Evolutionary conservation across 78 protist species (phyloP).

Genomic region (Dictyostelium citrinum): DNA sequence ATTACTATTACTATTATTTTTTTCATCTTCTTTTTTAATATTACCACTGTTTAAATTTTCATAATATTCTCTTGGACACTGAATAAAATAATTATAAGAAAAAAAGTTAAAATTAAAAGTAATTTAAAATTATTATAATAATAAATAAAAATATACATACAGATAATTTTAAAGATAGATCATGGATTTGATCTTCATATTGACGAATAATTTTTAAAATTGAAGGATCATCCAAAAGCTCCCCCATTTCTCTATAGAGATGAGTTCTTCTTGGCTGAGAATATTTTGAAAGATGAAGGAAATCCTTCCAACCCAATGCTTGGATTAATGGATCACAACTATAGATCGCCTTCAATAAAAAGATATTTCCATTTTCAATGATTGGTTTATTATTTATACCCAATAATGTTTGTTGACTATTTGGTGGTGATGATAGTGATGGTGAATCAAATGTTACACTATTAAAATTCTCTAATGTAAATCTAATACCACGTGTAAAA

Average conservation of each 20-base stretch:
- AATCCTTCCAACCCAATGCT: slow-evolving; percentile 41
- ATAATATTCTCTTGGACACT: slow-evolving; percentile 47
- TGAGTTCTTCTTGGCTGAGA: background rate
- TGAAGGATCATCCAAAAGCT: background rate
- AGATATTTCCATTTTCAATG: slow-evolving; percentile 21
- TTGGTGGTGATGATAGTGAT: background rate
- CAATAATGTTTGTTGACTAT: background rate
- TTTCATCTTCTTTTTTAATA: background rate
- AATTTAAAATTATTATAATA: background rate
- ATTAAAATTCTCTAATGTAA: slow-evolving; percentile 30
- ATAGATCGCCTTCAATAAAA: slow-evolving; percentile 13
- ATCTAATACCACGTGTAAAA: slow-evolving; percentile 7
- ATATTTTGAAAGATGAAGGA: slow-evolving; percentile 28
- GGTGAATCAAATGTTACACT: background rate
- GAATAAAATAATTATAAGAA: background rate
- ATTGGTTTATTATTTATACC: background rate
- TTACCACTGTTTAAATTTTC: background rate
- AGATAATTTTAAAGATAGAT: background rate
- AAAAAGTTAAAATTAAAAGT: background rate
- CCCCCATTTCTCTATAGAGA: background rate
- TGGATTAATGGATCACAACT: slow-evolving; percentile 33
- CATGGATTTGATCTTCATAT: slow-evolving; percentile 23
- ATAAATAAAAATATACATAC: background rate
- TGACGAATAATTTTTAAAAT: slow-evolving; percentile 7
- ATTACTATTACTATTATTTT: background rate